phyloP scores from a whole-genome alignment of 177 flowering plant species.

The Vitis hybrid region DNA sequence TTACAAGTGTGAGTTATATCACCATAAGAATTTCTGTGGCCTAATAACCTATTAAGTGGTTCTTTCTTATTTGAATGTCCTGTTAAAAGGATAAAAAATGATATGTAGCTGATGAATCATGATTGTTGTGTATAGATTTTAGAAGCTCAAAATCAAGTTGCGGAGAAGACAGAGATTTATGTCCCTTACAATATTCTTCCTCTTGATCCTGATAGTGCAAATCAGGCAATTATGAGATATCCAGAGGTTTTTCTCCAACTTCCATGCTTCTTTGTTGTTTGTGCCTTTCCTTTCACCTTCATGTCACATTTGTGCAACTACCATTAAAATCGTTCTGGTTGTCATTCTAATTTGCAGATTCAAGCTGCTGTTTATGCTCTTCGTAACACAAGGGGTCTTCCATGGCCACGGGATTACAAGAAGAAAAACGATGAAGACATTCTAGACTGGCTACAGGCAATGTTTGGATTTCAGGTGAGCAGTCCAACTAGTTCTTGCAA shows the following conservation, averaged over 20 bases:
- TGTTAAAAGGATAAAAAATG: no score
- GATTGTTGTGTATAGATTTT: conserved; percentile 47
- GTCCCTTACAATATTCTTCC: conserved; percentile 97
- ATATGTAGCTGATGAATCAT: no score
- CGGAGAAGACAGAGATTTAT: conserved; percentile 80
- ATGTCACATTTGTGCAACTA: neutral
- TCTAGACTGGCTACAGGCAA: conserved; percentile 95
- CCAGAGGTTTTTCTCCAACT: conserved; percentile 64
- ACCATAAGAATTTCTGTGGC: no score
- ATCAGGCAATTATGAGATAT: conserved; percentile 92
- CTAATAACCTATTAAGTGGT: no score
- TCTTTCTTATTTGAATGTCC: no score
- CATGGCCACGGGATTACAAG: conserved; percentile 86
- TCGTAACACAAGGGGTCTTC: conserved; percentile 94
- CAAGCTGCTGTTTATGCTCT: conserved; percentile 92
- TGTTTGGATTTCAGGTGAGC: conserved; percentile 98
- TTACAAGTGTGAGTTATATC: no score
- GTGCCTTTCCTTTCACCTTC: conserved; percentile 1
- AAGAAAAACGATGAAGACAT: conserved; percentile 85
- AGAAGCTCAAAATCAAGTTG: conserved; percentile 88
- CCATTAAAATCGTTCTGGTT: neutral
- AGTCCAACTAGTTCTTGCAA: neutral
- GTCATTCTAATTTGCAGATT: conserved; percentile 50
- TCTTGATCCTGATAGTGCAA: conserved; percentile 96
- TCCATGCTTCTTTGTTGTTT: conserved; percentile 3